Evolutionary conservation across 2,329 filamentous ascomycete species (phyloP), one percentile per base, ranked within the genome.

Genomic region (Annulohypoxylon truncatum): DNA sequence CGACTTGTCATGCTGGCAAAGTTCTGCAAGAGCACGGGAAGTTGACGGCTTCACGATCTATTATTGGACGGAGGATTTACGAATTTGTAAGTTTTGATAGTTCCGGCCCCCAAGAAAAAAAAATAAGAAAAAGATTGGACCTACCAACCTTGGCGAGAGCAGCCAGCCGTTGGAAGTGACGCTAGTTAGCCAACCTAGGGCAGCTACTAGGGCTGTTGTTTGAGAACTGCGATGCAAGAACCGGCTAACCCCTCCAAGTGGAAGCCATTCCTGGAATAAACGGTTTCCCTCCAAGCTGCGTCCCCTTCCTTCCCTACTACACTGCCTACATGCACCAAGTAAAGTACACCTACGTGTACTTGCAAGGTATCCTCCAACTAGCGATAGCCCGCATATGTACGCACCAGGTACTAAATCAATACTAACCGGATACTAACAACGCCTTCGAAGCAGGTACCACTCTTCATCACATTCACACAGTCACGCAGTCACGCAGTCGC

Each of bases 381-480:
- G 46, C 29, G 28, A 31, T 53, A 67, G 44, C 50, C 31, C 20
- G 46, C 64, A 64, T 67, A 54, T 60, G 55, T 67, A 67, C 59
- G 33, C 20, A 50, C 48, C 33, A 38, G 48, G 59, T 66, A 66
- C 64, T 33, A 44, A 52, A 12, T 42, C 26, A 5, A 29, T 29
- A 57, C 18, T 42, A 42, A 42, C 15, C 38, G 8, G 18, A 42
- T 18, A 18, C 58, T 33, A 29, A 33, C 44, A 20, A 59, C 63
- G 48, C 54, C 59, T 48, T 53, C 54, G 52, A 63, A 33, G 33
- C 42, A 62, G 54, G 59, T 63, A 63, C 64, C 48, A 58, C 46
- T 47, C 48, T 47, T 52, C 40, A 29, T 53, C 33, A 51, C 38
- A 52, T 29, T 47, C 22, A 24, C 28, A 48, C 33, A 46, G 4